These are phyloP conservation scores for Thamnidium elegans DNA, from an alignment of 192 early-diverging fungal genomes.

Conservation along the genomic window DNA sequence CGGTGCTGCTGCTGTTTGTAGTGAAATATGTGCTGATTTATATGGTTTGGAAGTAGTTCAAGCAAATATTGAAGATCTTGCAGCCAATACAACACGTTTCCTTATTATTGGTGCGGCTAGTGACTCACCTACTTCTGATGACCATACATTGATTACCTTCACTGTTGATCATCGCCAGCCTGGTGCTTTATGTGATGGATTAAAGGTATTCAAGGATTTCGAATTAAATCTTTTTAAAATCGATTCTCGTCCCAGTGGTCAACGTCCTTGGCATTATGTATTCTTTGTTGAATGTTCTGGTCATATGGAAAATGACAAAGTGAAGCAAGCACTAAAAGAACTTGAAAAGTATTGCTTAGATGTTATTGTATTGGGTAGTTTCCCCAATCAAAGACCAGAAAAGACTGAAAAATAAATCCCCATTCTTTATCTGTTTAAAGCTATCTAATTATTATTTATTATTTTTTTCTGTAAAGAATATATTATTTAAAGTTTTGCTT, in stretches of 20 bases:
- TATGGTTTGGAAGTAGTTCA: constrained; percentile 77
- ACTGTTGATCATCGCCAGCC: constrained; percentile 89
- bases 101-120: constrained; percentile 76
- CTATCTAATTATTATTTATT: no score
- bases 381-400: constrained; percentile 59
- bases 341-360: constrained; percentile 71
- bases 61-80: constrained; percentile 71
- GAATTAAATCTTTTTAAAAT: constrained; percentile 87
- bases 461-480: no score
- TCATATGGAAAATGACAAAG: constrained; percentile 66
- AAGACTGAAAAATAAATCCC: constrained; percentile 4
- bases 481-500: neutral
- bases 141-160: constrained; percentile 82
- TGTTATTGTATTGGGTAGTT: constrained; percentile 78
- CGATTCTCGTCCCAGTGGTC: constrained; percentile 81
- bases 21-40: constrained; percentile 70
- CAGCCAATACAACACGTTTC: constrained; percentile 92
- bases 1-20: constrained; percentile 79
- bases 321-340: constrained; percentile 65
- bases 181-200: constrained; percentile 80
- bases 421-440: no score
- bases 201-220: constrained; percentile 80
- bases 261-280: constrained; percentile 87
- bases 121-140: constrained; percentile 62
- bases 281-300: constrained; percentile 93